A percentile compares a stretch with the other conserved stretches of the same genome.
phyloP scores from a whole-genome alignment of 495 filamentous ascomycete genomes.

The Penicillium turbatum region DNA sequence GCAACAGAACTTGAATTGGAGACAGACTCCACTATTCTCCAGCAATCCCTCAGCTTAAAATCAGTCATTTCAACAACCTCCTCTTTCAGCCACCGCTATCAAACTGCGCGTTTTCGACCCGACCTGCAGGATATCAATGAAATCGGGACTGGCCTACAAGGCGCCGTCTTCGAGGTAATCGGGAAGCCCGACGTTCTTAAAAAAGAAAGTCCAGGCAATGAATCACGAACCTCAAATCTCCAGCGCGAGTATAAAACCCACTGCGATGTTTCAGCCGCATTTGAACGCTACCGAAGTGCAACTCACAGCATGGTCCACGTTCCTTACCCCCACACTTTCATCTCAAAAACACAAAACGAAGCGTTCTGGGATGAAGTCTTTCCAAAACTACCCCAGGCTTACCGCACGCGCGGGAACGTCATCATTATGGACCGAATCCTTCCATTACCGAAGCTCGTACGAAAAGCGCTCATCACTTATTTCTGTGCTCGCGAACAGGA shows the following conservation, averaged over 20 bases:
- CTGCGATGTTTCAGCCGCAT: slow-evolving; percentile 3
- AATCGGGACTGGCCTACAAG: slow-evolving; percentile 14
- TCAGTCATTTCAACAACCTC: slow-evolving; percentile 7
- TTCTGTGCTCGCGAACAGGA: background rate
- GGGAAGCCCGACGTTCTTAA: slow-evolving; percentile 4
- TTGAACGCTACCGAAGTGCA: background rate
- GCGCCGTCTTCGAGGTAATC: slow-evolving; percentile 13
- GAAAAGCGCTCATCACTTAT: slow-evolving; percentile 3
- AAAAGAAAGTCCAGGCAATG: slow-evolving; percentile 13
- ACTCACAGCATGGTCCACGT: background rate
- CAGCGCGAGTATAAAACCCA: slow-evolving; percentile 4
- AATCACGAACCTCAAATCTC: slow-evolving; percentile 2
- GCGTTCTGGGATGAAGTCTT: slow-evolving; percentile 5
- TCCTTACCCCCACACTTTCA: slow-evolving; percentile 1
- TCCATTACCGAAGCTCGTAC: slow-evolving; percentile 8
- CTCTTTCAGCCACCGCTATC: slow-evolving; percentile 1
- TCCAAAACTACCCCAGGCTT: background rate
- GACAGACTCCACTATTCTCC: too few species aligned
- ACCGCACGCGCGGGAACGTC: slow-evolving; percentile 3
- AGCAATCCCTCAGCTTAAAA: background rate
- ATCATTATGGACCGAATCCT: slow-evolving; percentile 9
- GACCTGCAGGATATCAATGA: slow-evolving; percentile 11
- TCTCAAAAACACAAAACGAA: background rate
- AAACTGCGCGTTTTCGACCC: background rate
- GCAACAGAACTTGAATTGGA: too few species aligned